Evolutionary conservation across 768 basidiomycete genomes (phyloP).

Genomic region (Asterophora parasitica): DNA sequence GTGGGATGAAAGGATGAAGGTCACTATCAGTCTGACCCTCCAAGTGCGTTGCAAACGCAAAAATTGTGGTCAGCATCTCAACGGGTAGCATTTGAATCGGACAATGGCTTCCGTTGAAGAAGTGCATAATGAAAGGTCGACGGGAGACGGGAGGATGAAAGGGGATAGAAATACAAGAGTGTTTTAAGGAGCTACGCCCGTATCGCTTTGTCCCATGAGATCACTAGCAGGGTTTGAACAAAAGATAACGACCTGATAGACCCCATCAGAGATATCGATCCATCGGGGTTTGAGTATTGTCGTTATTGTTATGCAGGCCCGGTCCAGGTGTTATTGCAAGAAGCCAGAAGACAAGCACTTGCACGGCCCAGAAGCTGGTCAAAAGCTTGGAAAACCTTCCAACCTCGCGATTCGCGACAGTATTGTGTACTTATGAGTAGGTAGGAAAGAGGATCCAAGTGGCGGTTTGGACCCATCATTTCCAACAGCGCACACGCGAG

Average conservation of each 20-base stretch:
- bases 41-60: slow-evolving; percentile 41
- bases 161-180: background rate
- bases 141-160: background rate
- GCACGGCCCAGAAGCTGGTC: slow-evolving; percentile 3
- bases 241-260: slow-evolving; percentile 26
- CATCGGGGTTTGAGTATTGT: slow-evolving; percentile 17
- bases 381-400: slow-evolving; percentile 1
- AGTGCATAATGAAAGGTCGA: slow-evolving; percentile 2
- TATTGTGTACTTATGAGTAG: background rate
- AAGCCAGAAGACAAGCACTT: background rate
- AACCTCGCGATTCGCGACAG: no score
- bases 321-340: slow-evolving; percentile 6
- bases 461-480: background rate
- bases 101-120: background rate
- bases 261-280: slow-evolving; percentile 17
- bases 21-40: background rate
- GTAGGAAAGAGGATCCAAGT: background rate
- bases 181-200: slow-evolving; percentile 22
- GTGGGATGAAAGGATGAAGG: slow-evolving; percentile 26
- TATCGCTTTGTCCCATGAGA: slow-evolving; percentile 29
- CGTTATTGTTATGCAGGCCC: slow-evolving; percentile 18
- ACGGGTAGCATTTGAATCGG: slow-evolving; percentile 45
- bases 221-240: slow-evolving; percentile 25
- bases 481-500: slow-evolving; percentile 1
- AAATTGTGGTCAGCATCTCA: slow-evolving; percentile 55